Base-by-base conservation (phyloP, 2,329 filamentous ascomycete species). In the Epichloe scottii region DNA sequence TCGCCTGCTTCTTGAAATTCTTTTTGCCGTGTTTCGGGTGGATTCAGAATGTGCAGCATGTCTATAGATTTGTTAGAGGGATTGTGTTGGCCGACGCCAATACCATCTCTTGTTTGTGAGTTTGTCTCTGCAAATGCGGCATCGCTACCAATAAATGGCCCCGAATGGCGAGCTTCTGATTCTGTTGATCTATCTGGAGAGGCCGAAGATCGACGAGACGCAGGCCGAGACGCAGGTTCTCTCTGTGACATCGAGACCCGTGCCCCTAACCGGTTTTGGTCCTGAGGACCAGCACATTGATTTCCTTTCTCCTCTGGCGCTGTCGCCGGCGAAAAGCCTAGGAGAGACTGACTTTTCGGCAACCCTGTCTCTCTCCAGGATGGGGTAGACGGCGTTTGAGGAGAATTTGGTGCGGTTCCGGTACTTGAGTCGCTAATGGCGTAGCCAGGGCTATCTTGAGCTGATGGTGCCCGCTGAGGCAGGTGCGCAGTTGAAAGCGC, bases 241-340 rank as follows among this genome's bases (percentile, higher is more conserved):
- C 73, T 75, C 72, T 80, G 77, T 71, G 78, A 81, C 80, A 83
- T 83, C 71, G 77, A 75, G 71, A 70, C 70, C 75, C 73, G 73
- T 68, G 78, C 76, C 72, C 77, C 75, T 73, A 67, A 70, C 66
- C 68, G 66, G 68, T 68, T 68, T 64, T 69, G 68, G 68, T 69
- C 71, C 66, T 67, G 67, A 68, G 68, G 70, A 70, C 70, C 72
- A 66, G 72, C 68, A 76, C 79, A 82, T 82, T 73, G 78, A 79
- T 72, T 64, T 59, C 57, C 58, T 43, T 49, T 57, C 45, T 54
- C 52, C 34, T 51, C 53, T 53, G 56, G 49, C 53, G 60, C 56
- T 42, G 54, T 56, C 21, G 53, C 48, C 53, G 54, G 53, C 38
- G 57, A 54, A 43, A 52, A 57, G 48, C 56, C 54, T 49, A 60